A percentile compares a stretch with the other conserved stretches of the same genome.
These are phyloP conservation scores for Russula virescens DNA, from an alignment of 768 basidiomycete species.

Conservation along the genomic window DNA sequence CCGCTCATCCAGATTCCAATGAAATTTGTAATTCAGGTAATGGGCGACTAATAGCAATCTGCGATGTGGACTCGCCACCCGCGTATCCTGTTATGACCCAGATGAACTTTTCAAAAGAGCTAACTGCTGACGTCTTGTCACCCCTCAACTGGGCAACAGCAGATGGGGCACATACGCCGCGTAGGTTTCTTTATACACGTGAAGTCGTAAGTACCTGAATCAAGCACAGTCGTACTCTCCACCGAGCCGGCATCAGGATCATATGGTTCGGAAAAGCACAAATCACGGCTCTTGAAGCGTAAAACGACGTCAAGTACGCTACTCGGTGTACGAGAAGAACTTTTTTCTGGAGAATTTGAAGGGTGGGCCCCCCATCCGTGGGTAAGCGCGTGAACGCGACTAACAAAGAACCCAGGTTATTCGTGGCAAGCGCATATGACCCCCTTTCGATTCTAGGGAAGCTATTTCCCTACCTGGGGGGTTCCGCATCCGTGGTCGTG, in stretches of 20 bases:
- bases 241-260: constrained; percentile 52
- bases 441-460: constrained; percentile 72
- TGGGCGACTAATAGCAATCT: constrained; percentile 78
- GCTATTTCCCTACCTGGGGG: constrained; percentile 70
- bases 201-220: constrained; percentile 16
- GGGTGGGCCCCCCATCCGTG: constrained; percentile 46
- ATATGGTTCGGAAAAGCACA: constrained; percentile 68
- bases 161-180: constrained; percentile 66
- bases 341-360: constrained; percentile 86
- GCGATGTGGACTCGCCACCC: constrained; percentile 88
- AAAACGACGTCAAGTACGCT: constrained; percentile 63
- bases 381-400: not conserved
- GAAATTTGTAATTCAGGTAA: constrained; percentile 43
- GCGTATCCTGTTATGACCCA: constrained; percentile 75
- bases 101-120: constrained; percentile 77
- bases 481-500: constrained; percentile 81
- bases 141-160: constrained; percentile 90
- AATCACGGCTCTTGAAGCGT: constrained; percentile 66
- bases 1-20: not conserved
- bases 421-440: constrained; percentile 82
- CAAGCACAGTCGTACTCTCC: constrained; percentile 48
- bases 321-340: constrained; percentile 61
- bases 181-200: constrained; percentile 32
- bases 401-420: constrained; percentile 42
- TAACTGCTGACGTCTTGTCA: constrained; percentile 47